These are phyloP conservation scores for Rosa persica DNA, from an alignment of 306 rosid genomes.

Conservation along the genomic window DNA sequence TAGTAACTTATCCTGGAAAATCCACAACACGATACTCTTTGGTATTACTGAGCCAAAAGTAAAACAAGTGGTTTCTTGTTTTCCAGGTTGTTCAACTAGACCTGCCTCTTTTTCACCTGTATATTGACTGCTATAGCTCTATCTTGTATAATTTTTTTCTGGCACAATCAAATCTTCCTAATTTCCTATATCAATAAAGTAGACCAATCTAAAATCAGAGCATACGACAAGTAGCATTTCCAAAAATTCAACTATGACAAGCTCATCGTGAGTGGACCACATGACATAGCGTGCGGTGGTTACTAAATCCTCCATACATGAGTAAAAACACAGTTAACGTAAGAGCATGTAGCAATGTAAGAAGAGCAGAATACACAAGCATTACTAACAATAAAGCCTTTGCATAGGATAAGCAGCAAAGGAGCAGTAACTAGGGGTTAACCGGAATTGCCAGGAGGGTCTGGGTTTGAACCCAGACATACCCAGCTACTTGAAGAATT, in stretches of 20 bases:
- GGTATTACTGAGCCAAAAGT: neutral
- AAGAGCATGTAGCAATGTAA: conserved; percentile 9
- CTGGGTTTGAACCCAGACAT: neutral
- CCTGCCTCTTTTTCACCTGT: neutral
- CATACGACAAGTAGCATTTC: conserved; percentile 18
- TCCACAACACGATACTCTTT: neutral
- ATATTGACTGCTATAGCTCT: neutral
- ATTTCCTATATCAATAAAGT: neutral
- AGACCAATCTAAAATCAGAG: conserved; percentile 20
- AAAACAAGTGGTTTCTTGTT: neutral
- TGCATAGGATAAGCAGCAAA: neutral
- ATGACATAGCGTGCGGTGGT: conserved; percentile 95
- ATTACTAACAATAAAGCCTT: neutral
- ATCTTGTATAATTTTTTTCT: neutral
- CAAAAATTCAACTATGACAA: conserved; percentile 29
- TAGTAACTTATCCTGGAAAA: neutral
- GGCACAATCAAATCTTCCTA: neutral
- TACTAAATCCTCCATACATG: conserved; percentile 91
- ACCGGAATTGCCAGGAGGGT: neutral
- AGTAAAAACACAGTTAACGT: conserved; percentile 24
- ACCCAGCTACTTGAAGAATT: neutral
- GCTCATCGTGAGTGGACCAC: conserved; percentile 99
- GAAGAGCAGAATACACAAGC: conserved; percentile 5
- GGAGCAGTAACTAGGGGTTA: neutral
- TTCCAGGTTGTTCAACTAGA: neutral